Evolutionary conservation across 1,284 basidiomycete genomes (phyloP), one percentile per base, ranked within the genome.

Genomic region (Nidula niveotomentosa): DNA sequence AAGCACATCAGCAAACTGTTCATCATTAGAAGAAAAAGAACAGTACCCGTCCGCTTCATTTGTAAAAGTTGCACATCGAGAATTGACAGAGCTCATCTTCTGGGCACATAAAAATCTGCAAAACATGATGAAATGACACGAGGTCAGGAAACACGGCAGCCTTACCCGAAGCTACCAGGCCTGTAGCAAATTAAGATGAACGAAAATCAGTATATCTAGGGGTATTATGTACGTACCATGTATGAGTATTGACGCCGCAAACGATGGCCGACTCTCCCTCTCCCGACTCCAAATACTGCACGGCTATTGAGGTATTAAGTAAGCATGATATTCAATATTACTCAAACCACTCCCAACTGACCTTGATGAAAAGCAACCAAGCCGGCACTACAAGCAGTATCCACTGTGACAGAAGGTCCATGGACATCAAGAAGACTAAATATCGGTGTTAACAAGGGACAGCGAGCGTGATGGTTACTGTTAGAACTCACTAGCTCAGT

Each of bases 361-460:
- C 72, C 72, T 54, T 71, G 65, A 53, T 74, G 66, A 30, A 74
- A 60, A 2, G 66, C 68, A 17, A 74, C 69, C 41, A 73, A 57
- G 3, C 72, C 69, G 8, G 70, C 67, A 49, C 70, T 71, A 56
- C 72, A 74, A 5, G 71, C 72, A 10, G 71, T 74, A 45, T 73
- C 71, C 13, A 72, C 55, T 7, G 70, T 68, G n/a, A 71, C 55
- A 3, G 72, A 74, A 3, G 72, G 72, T 8, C 72, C 72, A 49
- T 73, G 70, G 8, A 72, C 57, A 51, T 74, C 72, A 35, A 73
- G 62, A 10, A 72, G 56, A 54, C 71, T 73, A 49, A 50, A 13
- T 36, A 47, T 13, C 35, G 34, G 17, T 37, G 23, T 6, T 8
- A 37, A 18, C 36, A n/a, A 18, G 23, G 15, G 15, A 58, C 71